Evolutionary conservation across 805 yeast species (phyloP).

Genomic region (Metschnikowia baotianmanensis): DNA sequence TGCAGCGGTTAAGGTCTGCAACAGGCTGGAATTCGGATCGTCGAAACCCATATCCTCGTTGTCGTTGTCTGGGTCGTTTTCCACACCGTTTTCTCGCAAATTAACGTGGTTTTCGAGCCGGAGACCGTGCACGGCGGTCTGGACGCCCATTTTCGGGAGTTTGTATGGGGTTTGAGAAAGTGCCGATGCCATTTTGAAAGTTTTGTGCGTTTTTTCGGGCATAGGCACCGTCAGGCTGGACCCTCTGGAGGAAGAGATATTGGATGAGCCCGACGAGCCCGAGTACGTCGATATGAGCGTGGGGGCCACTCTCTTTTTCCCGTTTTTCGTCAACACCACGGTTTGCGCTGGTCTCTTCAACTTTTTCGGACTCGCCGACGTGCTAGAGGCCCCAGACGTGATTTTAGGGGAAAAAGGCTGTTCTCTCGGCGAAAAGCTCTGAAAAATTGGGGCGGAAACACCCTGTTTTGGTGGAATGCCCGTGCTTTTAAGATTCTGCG

Average conservation of each 20-base stretch:
- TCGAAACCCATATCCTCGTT: slow-evolving; percentile 48
- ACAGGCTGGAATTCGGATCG: slow-evolving; percentile 18
- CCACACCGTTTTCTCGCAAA: slow-evolving; percentile 15
- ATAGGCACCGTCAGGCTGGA: slow-evolving; percentile 14
- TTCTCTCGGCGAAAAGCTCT: too few relatives aligned
- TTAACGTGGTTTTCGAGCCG: slow-evolving; percentile 12
- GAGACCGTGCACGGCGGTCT: slow-evolving; percentile 58
- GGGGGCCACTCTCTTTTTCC: slow-evolving; percentile 75
- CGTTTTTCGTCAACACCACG: slow-evolving; percentile 69
- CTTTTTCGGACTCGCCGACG: slow-evolving; percentile 6
- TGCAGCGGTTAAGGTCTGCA: slow-evolving; percentile 26
- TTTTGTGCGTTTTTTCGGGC: slow-evolving; percentile 21
- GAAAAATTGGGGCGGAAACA: too few relatives aligned
- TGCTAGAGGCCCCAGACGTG: not conserved
- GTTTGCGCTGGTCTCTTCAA: slow-evolving; percentile 30
- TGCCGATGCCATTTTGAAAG: slow-evolving; percentile 27
- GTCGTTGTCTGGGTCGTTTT: slow-evolving; percentile 32
- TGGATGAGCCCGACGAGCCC: slow-evolving; percentile 17
- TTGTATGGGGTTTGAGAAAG: slow-evolving; percentile 47
- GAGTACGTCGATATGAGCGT: slow-evolving; percentile 52
- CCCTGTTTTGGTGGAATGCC: too few relatives aligned
- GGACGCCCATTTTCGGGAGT: slow-evolving; percentile 64
- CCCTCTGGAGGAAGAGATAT: not conserved
- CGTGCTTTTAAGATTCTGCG: too few relatives aligned
- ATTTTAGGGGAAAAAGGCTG: too few relatives aligned